Evolutionary conservation across 2,329 filamentous ascomycete species (phyloP).

Genomic region (Tolypocladium album): DNA sequence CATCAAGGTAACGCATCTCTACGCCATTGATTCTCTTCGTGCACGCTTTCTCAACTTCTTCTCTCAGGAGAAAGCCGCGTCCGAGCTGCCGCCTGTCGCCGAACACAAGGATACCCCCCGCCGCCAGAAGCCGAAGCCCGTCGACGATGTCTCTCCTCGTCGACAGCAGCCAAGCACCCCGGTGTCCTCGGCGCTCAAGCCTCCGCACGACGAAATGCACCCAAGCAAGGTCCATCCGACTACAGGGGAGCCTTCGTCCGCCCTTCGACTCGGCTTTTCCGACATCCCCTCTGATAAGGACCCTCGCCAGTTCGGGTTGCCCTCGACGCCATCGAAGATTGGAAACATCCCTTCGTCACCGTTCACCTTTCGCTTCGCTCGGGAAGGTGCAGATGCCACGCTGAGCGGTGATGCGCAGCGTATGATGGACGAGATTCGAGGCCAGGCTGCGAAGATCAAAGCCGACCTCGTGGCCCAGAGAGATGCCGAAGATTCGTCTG

Average conservation of each 20-base stretch:
- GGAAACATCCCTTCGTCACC: constrained; percentile 39
- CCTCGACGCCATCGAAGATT: constrained; percentile 55
- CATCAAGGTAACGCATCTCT: constrained; percentile 21
- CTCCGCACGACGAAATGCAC: constrained; percentile 77
- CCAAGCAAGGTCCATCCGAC: constrained; percentile 73
- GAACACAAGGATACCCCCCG: constrained; percentile 31
- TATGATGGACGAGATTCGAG: constrained; percentile 58
- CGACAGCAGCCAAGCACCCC: constrained; percentile 42
- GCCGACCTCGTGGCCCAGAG: constrained; percentile 53
- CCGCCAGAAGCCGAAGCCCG: constrained; percentile 12
- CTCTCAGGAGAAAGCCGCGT: constrained; percentile 17
- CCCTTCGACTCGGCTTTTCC: constrained; percentile 70
- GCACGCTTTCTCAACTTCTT: constrained; percentile 3
- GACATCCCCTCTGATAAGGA: constrained; percentile 50
- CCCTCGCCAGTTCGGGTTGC: constrained; percentile 26
- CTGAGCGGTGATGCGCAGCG: constrained; percentile 51
- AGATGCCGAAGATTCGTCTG: constrained; percentile 35
- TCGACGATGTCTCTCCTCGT: constrained; percentile 23
- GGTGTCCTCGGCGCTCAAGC: constrained; percentile 55
- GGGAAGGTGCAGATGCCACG: constrained; percentile 34
- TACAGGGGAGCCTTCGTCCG: constrained; percentile 67
- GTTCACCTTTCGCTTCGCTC: constrained; percentile 61
- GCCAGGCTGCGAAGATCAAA: constrained; percentile 62
- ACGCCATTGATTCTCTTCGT: background rate
- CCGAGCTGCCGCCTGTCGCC: constrained; percentile 28